Evolutionary conservation across 352 stramenopile genomes (phyloP).

Genomic region (Globisporangium alternatum): DNA sequence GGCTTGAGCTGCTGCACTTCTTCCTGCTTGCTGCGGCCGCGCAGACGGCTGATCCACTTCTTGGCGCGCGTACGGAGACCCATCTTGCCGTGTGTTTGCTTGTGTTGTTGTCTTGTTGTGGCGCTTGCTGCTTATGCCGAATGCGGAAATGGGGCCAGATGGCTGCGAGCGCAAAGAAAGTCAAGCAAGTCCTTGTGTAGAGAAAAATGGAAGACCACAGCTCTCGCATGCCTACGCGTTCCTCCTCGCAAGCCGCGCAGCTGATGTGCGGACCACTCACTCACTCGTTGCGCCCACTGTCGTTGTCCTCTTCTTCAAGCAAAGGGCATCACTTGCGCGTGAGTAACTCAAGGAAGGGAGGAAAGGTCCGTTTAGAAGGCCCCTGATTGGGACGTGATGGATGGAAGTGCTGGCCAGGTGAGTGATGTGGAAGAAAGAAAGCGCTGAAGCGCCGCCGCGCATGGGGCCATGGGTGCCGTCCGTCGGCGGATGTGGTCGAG

Average conservation of each 20-base stretch:
- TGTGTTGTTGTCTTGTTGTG: background rate
- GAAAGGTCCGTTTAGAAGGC: background rate
- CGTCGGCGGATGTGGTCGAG: too few relatives aligned
- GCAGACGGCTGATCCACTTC: conserved; percentile 47
- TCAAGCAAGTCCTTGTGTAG: background rate
- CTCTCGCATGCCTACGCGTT: background rate
- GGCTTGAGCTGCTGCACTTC: conserved; percentile 56
- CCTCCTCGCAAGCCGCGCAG: background rate
- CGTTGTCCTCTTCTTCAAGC: background rate
- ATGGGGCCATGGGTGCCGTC: too few relatives aligned
- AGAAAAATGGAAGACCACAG: background rate
- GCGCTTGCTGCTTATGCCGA: conserved; percentile 1
- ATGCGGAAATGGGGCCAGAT: conserved; percentile 5
- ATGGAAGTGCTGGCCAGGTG: too few relatives aligned
- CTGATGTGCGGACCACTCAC: conserved; percentile 5
- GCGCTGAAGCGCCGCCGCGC: too few relatives aligned
- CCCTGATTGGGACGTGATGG: background rate
- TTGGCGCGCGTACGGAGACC: conserved; percentile 41
- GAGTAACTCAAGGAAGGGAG: background rate
- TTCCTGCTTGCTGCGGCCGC: conserved; percentile 47
- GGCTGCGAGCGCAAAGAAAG: background rate
- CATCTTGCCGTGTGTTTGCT: conserved; percentile 24
- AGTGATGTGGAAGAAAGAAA: too few relatives aligned
- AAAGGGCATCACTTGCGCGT: conserved; percentile 8
- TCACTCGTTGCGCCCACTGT: background rate